Base-by-base conservation (phyloP, 2,329 filamentous ascomycete species). In the Talaromyces sp. region DNA sequence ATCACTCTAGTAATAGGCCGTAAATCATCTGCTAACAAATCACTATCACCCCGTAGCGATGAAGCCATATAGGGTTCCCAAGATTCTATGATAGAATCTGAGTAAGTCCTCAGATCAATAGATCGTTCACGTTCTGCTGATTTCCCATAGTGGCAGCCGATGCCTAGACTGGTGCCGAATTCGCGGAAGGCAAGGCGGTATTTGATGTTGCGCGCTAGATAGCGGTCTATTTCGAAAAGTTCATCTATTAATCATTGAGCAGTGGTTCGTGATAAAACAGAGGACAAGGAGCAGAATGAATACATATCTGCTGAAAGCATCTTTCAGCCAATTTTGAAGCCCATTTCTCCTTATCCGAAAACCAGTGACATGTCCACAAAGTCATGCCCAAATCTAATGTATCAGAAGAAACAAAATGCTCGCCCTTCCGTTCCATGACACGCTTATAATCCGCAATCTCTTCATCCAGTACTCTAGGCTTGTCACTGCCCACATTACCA, bases 341-440 rank as follows among this genome's bases (percentile, higher is more conserved):
- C 84, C 84, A 87, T 1, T 74, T 72, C 65, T 85, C 83, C 58
- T 72, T 71, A 2, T 77, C 77, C 0, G 72, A 72, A 65, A 81
- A 80, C 73, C 85, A 84, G 66, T 86, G 84, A 24, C 78, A 78
- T 52, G 82, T 82, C 85, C 85, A 87, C 31, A 87, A 70, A 1
- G 83, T 82, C 85, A 87, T 87, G 0, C 85, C 85, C 50, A 87
- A 70, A 69, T 87, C 85, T n/a, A 87, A 72, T 19, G 81, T 74
- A 71, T 87, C 85, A 3, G 70, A 72, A 33, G 82, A 84, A 3
- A 81, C 76, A 48, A 76, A 78, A 59, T 82, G 71, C 19, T 77
- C 72, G 1, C 80, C 80, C 60, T 81, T 81, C 0, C 76, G 72
- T 27, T 73, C 71, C 77, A 86, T 82, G 3, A 86, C 77, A 11